Evolutionary conservation across 2,329 filamentous ascomycete genomes (phyloP).

Genomic region (Elsinoe ampelina): DNA sequence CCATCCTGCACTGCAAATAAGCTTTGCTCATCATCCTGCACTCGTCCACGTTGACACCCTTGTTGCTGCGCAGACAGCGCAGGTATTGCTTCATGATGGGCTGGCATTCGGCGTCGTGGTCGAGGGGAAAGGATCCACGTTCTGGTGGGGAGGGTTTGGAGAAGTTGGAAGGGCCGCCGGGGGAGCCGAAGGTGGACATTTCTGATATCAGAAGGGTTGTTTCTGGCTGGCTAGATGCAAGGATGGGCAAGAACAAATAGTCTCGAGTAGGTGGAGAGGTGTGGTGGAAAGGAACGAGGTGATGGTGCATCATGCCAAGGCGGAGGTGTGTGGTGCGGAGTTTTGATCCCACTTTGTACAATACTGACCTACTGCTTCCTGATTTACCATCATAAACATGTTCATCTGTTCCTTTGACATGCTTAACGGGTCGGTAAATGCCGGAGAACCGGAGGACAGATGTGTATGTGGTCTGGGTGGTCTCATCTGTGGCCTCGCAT

Average conservation of each 20-base stretch:
- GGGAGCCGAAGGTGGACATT: conserved; percentile 53
- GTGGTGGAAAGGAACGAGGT: too few species aligned
- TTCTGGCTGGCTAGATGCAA: too few species aligned
- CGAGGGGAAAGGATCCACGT: conserved; percentile 89
- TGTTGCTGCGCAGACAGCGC: conserved; percentile 72
- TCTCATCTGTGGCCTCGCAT: background rate
- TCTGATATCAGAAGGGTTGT: too few species aligned
- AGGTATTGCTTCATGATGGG: conserved; percentile 78
- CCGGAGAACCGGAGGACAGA: background rate
- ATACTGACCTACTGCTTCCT: too few species aligned
- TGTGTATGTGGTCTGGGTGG: background rate
- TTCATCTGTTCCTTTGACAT: too few species aligned
- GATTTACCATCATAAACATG: too few species aligned
- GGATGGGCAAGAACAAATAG: too few species aligned
- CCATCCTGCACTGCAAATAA: conserved; percentile 90
- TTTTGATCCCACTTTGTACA: background rate
- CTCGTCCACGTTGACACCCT: conserved; percentile 75
- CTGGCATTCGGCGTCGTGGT: conserved; percentile 95
- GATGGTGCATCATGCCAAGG: too few species aligned
- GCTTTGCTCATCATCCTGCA: conserved; percentile 80
- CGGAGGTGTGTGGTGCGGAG: conserved; percentile 3
- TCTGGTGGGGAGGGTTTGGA: conserved; percentile 70
- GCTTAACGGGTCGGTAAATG: background rate
- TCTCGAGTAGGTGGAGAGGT: too few species aligned
- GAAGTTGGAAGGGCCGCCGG: conserved; percentile 55